A percentile compares a stretch with the other conserved stretches of the same genome.
phyloP scores from a whole-genome alignment of 352 stramenopile genomes.

The Globisporangium echinulatum region DNA sequence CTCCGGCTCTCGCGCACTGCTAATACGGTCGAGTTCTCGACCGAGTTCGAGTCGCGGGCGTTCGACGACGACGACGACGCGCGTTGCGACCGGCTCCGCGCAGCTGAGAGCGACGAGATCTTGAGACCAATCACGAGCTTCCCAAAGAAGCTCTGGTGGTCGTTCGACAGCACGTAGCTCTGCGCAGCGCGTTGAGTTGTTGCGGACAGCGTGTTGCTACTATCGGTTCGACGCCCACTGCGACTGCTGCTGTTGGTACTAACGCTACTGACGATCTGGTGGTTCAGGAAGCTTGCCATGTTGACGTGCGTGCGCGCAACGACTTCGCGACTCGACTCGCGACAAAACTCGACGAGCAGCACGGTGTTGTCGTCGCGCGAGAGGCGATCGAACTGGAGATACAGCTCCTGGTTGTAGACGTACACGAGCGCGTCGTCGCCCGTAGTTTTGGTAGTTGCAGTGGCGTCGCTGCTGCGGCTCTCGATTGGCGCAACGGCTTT shows the following conservation, averaged over 20 bases:
- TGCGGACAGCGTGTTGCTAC: background rate
- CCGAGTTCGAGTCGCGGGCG: conserved; percentile 6
- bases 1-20: conserved; percentile 6
- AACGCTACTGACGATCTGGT: conserved; percentile 5
- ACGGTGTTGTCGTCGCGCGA: conserved; percentile 84
- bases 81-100: conserved; percentile 25
- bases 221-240: too few species aligned
- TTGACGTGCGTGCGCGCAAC: conserved; percentile 81
- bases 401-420: conserved; percentile 75
- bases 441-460: background rate
- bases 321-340: conserved; percentile 63
- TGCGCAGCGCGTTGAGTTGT: conserved; percentile 24
- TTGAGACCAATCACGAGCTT: conserved; percentile 62
- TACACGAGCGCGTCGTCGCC: conserved; percentile 36
- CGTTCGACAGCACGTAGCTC: conserved; percentile 77
- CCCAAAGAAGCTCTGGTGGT: conserved; percentile 80
- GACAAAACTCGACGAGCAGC: conserved; percentile 76
- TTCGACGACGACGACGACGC: conserved; percentile 27
- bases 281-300: conserved; percentile 73
- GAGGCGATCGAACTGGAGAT: conserved; percentile 77
- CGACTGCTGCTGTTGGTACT: conserved; percentile 12
- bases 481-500: conserved; percentile 37
- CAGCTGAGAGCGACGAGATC: conserved; percentile 59
- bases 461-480: background rate
- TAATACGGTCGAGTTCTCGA: too few species aligned